Percentiles rank a stretch among this genome's conserved stretches.
Evolutionary conservation across 1,284 basidiomycete species (phyloP).

Genomic region (Puccinia hordei): DNA sequence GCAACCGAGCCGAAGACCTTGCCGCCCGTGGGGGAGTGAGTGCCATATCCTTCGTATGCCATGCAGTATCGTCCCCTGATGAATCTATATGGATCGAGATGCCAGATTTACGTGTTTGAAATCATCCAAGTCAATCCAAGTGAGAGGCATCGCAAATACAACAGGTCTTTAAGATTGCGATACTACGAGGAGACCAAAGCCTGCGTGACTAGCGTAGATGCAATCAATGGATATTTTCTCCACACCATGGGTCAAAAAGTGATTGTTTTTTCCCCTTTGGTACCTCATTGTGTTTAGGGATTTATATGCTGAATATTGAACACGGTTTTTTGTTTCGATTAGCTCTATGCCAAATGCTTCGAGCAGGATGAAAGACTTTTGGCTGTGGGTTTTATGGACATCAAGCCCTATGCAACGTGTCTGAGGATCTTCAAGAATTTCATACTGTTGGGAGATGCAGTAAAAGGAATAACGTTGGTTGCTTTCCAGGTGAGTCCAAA

Average conservation of each 20-base stretch:
- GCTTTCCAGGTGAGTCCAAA: constrained; percentile 65
- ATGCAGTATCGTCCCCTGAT: constrained; percentile 2
- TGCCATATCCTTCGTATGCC: constrained; percentile 53
- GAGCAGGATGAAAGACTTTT: constrained; percentile 93
- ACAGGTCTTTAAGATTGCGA: constrained; percentile 76
- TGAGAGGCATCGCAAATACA: constrained; percentile 63
- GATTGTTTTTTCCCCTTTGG: constrained; percentile 45
- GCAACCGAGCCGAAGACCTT: constrained; percentile 90
- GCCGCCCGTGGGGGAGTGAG: constrained; percentile 82
- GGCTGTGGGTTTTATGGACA: constrained; percentile 92
- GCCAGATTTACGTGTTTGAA: constrained; percentile 66
- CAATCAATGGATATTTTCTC: constrained; percentile 86
- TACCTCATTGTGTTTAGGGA: background rate
- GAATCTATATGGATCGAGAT: background rate
- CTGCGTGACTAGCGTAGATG: constrained; percentile 86
- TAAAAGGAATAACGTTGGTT: constrained; percentile 85
- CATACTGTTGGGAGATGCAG: constrained; percentile 82
- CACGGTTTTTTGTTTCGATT: constrained; percentile 23
- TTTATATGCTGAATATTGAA: constrained; percentile 10
- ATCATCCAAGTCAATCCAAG: constrained; percentile 68
- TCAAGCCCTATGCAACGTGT: constrained; percentile 85
- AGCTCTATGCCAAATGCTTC: constrained; percentile 92
- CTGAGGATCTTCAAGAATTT: constrained; percentile 90
- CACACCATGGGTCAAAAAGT: constrained; percentile 98
- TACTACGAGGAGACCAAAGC: constrained; percentile 89